Evolutionary conservation across 345 rosid genomes (phyloP).

Genomic region (Salix viminalis): DNA sequence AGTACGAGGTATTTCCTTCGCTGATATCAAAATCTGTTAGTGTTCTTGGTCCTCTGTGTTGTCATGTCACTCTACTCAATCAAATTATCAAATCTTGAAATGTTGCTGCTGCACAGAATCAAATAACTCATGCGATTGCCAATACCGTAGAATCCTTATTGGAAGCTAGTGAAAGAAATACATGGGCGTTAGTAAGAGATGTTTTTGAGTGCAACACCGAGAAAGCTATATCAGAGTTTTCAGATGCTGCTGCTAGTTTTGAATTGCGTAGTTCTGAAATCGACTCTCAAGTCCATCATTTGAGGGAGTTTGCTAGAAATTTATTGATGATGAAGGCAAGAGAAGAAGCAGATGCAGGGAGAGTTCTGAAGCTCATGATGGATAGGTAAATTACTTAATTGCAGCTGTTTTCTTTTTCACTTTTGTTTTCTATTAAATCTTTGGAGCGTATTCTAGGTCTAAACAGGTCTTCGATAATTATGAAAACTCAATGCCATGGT

Average conservation of each 20-base stretch:
- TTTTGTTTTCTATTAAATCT: not conserved
- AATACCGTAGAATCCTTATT: conserved; percentile 55
- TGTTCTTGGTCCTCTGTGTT: not conserved
- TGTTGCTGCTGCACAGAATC: conserved; percentile 40
- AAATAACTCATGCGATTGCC: conserved; percentile 38
- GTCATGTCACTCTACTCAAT: not conserved
- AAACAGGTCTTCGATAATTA: conserved; percentile 56
- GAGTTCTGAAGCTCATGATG: conserved; percentile 68
- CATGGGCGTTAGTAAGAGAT: conserved; percentile 61
- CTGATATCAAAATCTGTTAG: not conserved
- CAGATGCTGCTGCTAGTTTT: conserved; percentile 45
- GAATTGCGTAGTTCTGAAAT: conserved; percentile 42
- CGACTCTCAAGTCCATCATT: conserved; percentile 43
- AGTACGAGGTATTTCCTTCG: conserved; percentile 46
- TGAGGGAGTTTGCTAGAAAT: conserved; percentile 49
- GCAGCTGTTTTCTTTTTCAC: not conserved
- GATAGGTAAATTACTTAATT: conserved; percentile 41
- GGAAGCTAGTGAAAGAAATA: conserved; percentile 52
- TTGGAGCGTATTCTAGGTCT: conserved; percentile 44
- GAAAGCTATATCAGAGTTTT: conserved; percentile 40
- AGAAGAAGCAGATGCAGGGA: conserved; percentile 53
- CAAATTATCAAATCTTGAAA: not conserved
- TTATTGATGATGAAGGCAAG: conserved; percentile 64
- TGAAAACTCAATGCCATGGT: conserved; percentile 60
- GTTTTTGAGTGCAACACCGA: conserved; percentile 63